Evolutionary conservation across 257 asterid species (phyloP).

Genomic region (Orobanche coerulescens): DNA sequence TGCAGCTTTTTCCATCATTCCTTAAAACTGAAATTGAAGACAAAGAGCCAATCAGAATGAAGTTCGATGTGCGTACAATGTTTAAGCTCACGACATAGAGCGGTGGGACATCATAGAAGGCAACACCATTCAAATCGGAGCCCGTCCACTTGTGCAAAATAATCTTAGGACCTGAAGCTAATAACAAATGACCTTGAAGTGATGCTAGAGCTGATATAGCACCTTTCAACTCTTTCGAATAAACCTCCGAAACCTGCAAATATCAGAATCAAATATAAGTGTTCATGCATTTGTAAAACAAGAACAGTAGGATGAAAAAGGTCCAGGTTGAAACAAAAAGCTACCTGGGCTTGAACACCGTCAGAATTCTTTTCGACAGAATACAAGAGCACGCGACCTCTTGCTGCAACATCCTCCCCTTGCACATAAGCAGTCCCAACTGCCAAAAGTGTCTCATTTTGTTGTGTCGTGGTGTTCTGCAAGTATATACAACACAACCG

Average conservation of each 20-base stretch:
- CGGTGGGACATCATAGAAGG: constrained; percentile 93
- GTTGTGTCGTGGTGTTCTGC: constrained; percentile 75
- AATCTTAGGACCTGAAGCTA: constrained; percentile 95
- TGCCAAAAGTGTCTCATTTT: constrained; percentile 85
- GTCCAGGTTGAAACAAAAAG: constrained; percentile 8
- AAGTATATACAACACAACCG: constrained; percentile 16
- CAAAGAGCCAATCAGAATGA: constrained; percentile 7
- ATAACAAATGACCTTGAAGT: constrained; percentile 87
- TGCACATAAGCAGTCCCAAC: constrained; percentile 95
- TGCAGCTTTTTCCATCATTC: background rate
- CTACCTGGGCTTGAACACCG: constrained; percentile 57
- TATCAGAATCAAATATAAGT: constrained; percentile 11
- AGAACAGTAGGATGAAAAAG: constrained; percentile 8
- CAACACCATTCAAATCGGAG: constrained; percentile 78
- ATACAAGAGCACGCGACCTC: constrained; percentile 88
- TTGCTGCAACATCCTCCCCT: constrained; percentile 99
- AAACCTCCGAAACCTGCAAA: constrained; percentile 75
- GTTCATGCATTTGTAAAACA: constrained; percentile 11
- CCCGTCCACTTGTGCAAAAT: constrained; percentile 95
- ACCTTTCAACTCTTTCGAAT: constrained; percentile 94
- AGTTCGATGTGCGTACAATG: constrained; percentile 47
- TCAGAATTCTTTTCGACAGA: constrained; percentile 67
- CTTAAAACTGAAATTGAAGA: constrained; percentile 9
- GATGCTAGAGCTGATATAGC: constrained; percentile 98
- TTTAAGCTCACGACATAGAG: constrained; percentile 96